Evolutionary conservation across 73 alveolate species (phyloP).

Genomic region (Blepharisma japonicum): DNA sequence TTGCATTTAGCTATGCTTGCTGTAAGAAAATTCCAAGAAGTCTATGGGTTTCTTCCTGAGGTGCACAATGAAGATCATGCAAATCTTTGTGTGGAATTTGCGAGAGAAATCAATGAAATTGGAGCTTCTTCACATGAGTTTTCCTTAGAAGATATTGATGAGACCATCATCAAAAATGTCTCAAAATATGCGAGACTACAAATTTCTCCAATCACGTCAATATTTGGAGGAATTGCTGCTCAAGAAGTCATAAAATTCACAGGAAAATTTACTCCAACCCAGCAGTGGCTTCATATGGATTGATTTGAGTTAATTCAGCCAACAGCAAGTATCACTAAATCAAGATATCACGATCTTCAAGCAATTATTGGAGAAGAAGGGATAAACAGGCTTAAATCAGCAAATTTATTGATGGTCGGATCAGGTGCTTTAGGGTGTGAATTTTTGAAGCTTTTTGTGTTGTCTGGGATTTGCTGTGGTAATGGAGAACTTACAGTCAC

Average conservation of each 20-base stretch:
- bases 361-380: conserved; percentile 90
- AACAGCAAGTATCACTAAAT: conserved; percentile 95
- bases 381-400: conserved; percentile 42
- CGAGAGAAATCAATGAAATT: conserved; percentile 47
- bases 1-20: conserved; percentile 55
- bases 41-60: conserved; percentile 58
- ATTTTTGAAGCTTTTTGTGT: conserved; percentile 77
- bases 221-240: conserved; percentile 60
- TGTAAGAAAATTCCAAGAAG: conserved; percentile 51
- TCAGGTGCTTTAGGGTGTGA: conserved; percentile 98
- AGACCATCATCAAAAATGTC: conserved; percentile 69
- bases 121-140: conserved; percentile 53
- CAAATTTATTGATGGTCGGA: conserved; percentile 72
- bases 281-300: conserved; percentile 93
- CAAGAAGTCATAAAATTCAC: conserved; percentile 59
- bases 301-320: conserved; percentile 78
- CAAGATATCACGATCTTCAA: conserved; percentile 92
- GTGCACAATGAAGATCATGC: conserved; percentile 46
- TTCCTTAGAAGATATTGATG: conserved; percentile 63
- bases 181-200: conserved; percentile 74
- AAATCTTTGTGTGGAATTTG: conserved; percentile 36
- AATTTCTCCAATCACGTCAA: conserved; percentile 58
- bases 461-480: conserved; percentile 92
- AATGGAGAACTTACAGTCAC: conserved; percentile 89
- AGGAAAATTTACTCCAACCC: conserved; percentile 85